Conservation (phyloP, 805 yeast genomes). For the Lipomyces spencermartinsiae region DNA sequence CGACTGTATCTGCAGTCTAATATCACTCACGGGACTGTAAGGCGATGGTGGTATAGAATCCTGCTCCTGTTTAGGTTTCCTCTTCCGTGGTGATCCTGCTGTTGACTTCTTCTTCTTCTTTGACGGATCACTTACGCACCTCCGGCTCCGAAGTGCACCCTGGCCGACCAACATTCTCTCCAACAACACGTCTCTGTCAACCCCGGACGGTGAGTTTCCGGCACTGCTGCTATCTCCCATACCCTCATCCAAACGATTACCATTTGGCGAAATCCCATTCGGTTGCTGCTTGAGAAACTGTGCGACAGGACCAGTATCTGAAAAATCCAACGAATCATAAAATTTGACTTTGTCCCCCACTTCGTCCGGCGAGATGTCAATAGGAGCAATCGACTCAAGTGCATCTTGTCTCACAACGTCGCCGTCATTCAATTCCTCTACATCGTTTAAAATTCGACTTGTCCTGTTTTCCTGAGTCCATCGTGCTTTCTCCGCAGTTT, state of each 20-base stretch:
- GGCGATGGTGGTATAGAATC: neutral
- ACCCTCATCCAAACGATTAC: neutral
- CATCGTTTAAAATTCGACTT: neutral
- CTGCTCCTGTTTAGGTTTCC: neutral
- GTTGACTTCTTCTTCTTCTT: slow-evolving; percentile 5
- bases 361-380: neutral
- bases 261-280: neutral
- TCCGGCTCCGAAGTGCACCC: neutral
- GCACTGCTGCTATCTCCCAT: neutral
- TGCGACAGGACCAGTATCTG: neutral
- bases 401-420: neutral
- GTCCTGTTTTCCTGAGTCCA: slow-evolving; percentile 1
- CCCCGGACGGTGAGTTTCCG: neutral
- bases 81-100: neutral
- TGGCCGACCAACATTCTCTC: slow-evolving; percentile 6
- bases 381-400: neutral
- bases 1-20: neutral
- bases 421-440: neutral
- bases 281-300: neutral
- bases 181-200: slow-evolving; percentile 3
- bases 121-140: neutral
- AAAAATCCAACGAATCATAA: neutral
- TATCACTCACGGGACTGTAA: neutral
- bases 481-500: neutral
- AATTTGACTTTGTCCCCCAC: neutral